These are phyloP conservation scores for Petunia hybrid DNA, from an alignment of 305 asterid genomes.

Conservation along the genomic window DNA sequence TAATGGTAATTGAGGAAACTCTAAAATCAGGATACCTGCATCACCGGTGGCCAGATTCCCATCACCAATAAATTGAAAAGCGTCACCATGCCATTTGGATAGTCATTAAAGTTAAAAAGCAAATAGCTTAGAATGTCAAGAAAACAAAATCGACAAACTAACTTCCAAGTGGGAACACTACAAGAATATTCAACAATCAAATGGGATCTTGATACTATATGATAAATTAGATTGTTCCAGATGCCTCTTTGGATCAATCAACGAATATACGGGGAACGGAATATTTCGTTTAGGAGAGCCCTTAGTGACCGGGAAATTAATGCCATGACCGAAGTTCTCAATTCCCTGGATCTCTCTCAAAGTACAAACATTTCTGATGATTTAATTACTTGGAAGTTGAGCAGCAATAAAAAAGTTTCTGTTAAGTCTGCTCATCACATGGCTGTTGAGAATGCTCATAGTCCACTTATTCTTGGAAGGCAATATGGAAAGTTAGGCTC, in stretches of 20 bases:
- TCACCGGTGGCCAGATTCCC: constrained; percentile 84
- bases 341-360: too few species aligned
- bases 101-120: constrained; percentile 84
- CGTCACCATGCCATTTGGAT: constrained; percentile 82
- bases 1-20: background rate
- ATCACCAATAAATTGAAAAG: constrained; percentile 79
- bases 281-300: too few species aligned
- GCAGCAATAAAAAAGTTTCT: too few species aligned
- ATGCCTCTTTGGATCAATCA: background rate
- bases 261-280: too few species aligned
- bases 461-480: too few species aligned
- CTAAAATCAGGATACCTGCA: constrained; percentile 57
- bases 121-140: constrained; percentile 71
- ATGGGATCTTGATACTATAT: background rate
- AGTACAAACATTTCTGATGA: too few species aligned
- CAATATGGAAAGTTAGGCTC: too few species aligned
- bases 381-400: too few species aligned
- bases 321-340: too few species aligned
- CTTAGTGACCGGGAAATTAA: too few species aligned
- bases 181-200: background rate
- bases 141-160: constrained; percentile 19
- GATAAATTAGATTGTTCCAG: background rate
- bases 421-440: too few species aligned
- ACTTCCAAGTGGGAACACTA: background rate
- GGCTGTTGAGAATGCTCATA: too few species aligned